Base-by-base conservation (phyloP, 805 yeast genomes). In the Lachancea cidri region DNA sequence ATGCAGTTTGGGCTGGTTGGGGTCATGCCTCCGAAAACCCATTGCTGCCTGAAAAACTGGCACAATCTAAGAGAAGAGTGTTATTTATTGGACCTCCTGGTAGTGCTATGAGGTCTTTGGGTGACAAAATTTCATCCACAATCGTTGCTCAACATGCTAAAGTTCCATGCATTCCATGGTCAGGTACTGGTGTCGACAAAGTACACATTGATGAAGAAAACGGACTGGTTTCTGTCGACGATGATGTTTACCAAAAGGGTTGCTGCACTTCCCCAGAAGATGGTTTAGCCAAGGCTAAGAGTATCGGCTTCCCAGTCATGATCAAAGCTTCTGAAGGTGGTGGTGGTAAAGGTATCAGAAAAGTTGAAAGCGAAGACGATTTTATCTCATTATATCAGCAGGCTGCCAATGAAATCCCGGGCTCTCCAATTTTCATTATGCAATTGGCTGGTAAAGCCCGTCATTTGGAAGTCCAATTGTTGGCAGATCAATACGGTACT, bases 1-100 rank as follows among this genome's bases (percentile, higher is more conserved):
- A 93, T 64, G 99, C 98, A 18, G 99, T 93, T 44, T 93, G 99
- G 99, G 99, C 99, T 27, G 99, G 99, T 57, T 93, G 99, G 99
- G 99, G 99, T 57, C 98, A 94, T 64, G 99, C 99, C 20, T 86
- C 96, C n/a, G 99, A 93, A 71, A 91, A 94, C 69, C 99, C 99
- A 19, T 65, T 71, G 35, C 77, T 93, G 51, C 99, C 99, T 20
- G 98, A 93, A 67, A 79, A 76, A 66, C 74, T 93, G 63, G 97
- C 98, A 13, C 82, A 83, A n/a, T 87, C 96, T 15, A 87, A 89
- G 46, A 83, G 87, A 65, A 85, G 77, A 58, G 84, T 94, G 56
- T 74, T 93, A 42, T 93, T 93, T 60, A 93, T 93, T 64, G 99
- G 99, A 50, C 99, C 99, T 47, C 98, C 99, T 50, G 98, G 97